Evolutionary conservation across 345 rosid genomes (phyloP), one percentile per base, ranked within the genome.

Genomic region (Viola odorata): DNA sequence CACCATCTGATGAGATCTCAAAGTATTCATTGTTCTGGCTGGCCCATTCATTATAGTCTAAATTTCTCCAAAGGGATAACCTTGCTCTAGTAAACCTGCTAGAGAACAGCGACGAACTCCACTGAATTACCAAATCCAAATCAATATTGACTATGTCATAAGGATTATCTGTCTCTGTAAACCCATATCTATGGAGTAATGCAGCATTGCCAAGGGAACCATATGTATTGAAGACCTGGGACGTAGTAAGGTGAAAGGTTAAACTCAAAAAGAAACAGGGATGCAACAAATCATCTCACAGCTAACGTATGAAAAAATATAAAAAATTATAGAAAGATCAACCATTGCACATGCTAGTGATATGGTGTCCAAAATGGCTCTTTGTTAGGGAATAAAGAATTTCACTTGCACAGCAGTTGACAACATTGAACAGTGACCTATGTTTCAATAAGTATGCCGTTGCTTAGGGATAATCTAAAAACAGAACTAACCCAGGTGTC

Each of bases 101-200:
- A 15, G 95, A 81, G 81, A 80, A 89, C 42, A 76, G 50, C 36
- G 86, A 78, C 47, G 75, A 60, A 71, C 89, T 73, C 96, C 96
- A 87, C 65, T 77, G 60, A 10, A 79, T 73, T 48, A 89, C 91
- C 73, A 91, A 71, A 49, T 84, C 98, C 67, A 91, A 52, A 64
- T 91, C 98, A 17, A 91, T 91, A 65, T 89, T 91, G 57, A 91
- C 84, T 36, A 91, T 88, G 69, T 84, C 86, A 58, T 68, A 91
- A 5, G 77, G 81, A 61, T 91, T 91, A 61, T 81, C 70, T 5
- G 68, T 76, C 77, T 91, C 98, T 11, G 98, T 81, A 69, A 91
- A 91, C 40, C 98, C 98, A 41, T 91, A 91, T 60, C 96, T 86
- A 63, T 91, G 95, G 51, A 91, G 89, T 82, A 91, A 76, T 51